A percentile compares a stretch with the other conserved stretches of the same genome.
Evolutionary conservation across 495 filamentous ascomycete species (phyloP).

Genomic region (Amorphotheca resinae): DNA sequence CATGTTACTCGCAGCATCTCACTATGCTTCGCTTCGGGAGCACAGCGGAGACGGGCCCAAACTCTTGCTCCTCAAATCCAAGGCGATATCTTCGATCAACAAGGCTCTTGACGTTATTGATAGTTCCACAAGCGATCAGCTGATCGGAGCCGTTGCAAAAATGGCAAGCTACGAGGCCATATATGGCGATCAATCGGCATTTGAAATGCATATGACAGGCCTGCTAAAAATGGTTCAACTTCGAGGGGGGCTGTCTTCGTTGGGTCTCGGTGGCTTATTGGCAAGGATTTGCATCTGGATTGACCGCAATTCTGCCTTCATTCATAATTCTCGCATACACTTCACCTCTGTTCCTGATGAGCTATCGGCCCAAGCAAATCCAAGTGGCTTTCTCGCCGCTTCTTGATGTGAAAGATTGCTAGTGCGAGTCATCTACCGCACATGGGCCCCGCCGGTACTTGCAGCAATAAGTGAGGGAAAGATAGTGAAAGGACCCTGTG

Average conservation of each 20-base stretch:
- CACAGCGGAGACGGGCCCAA: slow-evolving; percentile 9
- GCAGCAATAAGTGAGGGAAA: neutral
- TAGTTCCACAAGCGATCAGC: slow-evolving; percentile 19
- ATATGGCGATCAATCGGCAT: slow-evolving; percentile 26
- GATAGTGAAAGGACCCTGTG: neutral
- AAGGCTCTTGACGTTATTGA: slow-evolving; percentile 13
- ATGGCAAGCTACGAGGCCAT: slow-evolving; percentile 37
- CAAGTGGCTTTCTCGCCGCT: neutral
- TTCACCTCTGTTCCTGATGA: slow-evolving; percentile 1
- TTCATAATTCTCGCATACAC: slow-evolving; percentile 8
- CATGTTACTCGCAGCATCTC: slow-evolving; percentile 30
- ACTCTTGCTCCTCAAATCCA: slow-evolving; percentile 26
- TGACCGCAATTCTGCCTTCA: slow-evolving; percentile 30
- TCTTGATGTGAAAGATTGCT: neutral
- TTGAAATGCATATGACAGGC: slow-evolving; percentile 30
- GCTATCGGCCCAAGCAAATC: neutral
- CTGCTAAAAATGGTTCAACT: slow-evolving; percentile 22
- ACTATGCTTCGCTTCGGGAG: slow-evolving; percentile 24
- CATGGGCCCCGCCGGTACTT: neutral
- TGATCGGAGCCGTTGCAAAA: slow-evolving; percentile 35
- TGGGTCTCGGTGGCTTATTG: slow-evolving; percentile 30
- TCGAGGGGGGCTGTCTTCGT: slow-evolving; percentile 26
- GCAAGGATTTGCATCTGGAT: slow-evolving; percentile 33
- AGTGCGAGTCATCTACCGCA: neutral
- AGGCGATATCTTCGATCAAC: slow-evolving; percentile 27